Evolutionary conservation across 805 yeast genomes (phyloP), one percentile per base, ranked within the genome.

Genomic region (Hanseniaspora lindneri): DNA sequence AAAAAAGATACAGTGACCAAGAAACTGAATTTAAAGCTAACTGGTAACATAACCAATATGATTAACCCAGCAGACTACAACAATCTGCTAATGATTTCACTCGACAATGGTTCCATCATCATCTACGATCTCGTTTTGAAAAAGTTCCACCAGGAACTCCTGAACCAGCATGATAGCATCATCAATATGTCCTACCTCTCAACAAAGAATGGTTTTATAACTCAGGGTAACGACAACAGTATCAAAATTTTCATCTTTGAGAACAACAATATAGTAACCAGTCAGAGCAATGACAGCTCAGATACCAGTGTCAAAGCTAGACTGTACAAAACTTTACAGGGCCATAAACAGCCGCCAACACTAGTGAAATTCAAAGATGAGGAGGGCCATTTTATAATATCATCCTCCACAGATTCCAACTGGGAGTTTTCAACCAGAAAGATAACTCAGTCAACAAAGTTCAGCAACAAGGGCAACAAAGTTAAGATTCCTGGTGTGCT

Each of bases 341-440:
- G 99, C n/a, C 98, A 92, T 62, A 77, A 95, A 3, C 81, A 83
- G 27, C 95, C 98, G 3, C 94, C 97, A 2, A 71, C 81, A 0
- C 60, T 76, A 4, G 76, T 92, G 35, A 67, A 69, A 21, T 92
- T 92, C 64, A 84, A 94, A 4, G 82, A 83, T 56, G 78, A 77
- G 43, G 77, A 77, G 41, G 78, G 95, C 2, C 98, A 94, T 64
- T 84, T 78, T 63, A 60, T 94, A 10, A 71, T 84, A 47, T 84
- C 95, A 46, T 94, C 94, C 1, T 84, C 96, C 0, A 73, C 79
- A 54, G 98, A 92, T 65, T 73, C 94, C 1, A 72, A 94, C 56
- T 92, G 97, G 97, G 74, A 77, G 8, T 89, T 92, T 58, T 88
- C 97, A 1, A 69, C 92, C 47, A 74, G 97, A 57, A 92, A 92